phyloP scores from a whole-genome alignment of 352 stramenopile genomes.

The Blastocystis sp. region DNA sequence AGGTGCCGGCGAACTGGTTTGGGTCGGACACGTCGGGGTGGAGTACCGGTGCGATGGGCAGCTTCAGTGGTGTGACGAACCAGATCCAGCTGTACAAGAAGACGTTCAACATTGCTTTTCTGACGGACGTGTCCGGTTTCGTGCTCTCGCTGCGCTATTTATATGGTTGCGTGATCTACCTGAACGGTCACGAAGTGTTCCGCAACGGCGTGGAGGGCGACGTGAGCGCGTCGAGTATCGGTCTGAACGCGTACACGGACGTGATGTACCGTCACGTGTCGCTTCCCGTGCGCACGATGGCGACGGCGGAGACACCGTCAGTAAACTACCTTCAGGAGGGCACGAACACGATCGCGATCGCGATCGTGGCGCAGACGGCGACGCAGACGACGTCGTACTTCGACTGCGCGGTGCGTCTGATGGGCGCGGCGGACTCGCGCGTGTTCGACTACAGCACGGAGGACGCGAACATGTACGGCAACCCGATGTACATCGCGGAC shows the following conservation, averaged over 20 bases:
- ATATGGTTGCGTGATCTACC: constrained; percentile 4
- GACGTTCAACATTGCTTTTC: not conserved
- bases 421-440: constrained; percentile 24
- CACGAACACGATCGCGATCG: constrained; percentile 20
- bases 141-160: constrained; percentile 24
- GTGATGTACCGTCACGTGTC: constrained; percentile 18
- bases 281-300: not conserved
- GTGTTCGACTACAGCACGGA: constrained; percentile 29
- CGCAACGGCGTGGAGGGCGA: constrained; percentile 11
- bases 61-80: not conserved
- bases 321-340: constrained; percentile 1
- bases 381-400: constrained; percentile 5
- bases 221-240: not conserved
- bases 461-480: not conserved
- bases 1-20: constrained; percentile 19
- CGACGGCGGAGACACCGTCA: not conserved
- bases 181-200: constrained; percentile 49
- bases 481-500: not conserved
- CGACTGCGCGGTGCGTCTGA: constrained; percentile 24
- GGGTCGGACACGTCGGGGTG: not conserved
- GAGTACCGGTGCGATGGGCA: constrained; percentile 28
- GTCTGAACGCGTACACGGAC: not conserved
- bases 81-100: constrained; percentile 64
- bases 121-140: not conserved
- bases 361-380: constrained; percentile 12